Evolutionary conservation across 345 rosid genomes (phyloP), one percentile per base, ranked within the genome.

Genomic region (Streptanthus diversifolius): DNA sequence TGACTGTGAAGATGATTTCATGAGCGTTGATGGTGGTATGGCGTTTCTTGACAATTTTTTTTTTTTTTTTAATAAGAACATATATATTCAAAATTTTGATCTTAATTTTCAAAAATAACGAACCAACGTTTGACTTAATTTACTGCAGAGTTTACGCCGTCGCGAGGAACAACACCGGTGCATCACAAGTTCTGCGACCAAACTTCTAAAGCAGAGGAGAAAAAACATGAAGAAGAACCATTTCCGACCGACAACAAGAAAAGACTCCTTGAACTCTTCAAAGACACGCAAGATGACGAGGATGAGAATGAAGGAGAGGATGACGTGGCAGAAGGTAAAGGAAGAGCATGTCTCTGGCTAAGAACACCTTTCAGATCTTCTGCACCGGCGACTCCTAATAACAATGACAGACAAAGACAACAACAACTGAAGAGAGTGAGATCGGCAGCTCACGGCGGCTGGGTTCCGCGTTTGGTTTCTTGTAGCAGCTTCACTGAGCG

Each of bases 1-100:
- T 1, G 97, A 93, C 68, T 86, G 89, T 36, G 98, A 93, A 8
- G 97, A 91, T 55, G 98, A 93, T 74, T 93, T 91, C 86, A 79
- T 72, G 76, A 93, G 98, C 69, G 98, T 93, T 64, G 85, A 73
- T 64, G 98, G 97, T 32, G 98, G 98, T 91, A 77, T 3, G 19
- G 27, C 74, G 85, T 66, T 27, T 36, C 1, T 32, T 21, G 33
- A 36, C 5, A 32, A 5, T 22, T 21, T 5, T 29, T 39, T 1
- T 3, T 24, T 1, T 27, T 27, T 27, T 27, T 4, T 2, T 27
- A 27, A 27, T 4, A 27, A 0, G 3, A 2, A 27, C 3, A 27
- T 0, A 29, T 3, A 29, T 3, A 5, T 4, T 29, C 32, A 29
- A 29, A 29, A 24, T 10, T 3, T 41, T 60, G 11, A 60, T 55